Conservation (phyloP, 352 stramenopile species). For the Phytopythium ostracodes region DNA sequence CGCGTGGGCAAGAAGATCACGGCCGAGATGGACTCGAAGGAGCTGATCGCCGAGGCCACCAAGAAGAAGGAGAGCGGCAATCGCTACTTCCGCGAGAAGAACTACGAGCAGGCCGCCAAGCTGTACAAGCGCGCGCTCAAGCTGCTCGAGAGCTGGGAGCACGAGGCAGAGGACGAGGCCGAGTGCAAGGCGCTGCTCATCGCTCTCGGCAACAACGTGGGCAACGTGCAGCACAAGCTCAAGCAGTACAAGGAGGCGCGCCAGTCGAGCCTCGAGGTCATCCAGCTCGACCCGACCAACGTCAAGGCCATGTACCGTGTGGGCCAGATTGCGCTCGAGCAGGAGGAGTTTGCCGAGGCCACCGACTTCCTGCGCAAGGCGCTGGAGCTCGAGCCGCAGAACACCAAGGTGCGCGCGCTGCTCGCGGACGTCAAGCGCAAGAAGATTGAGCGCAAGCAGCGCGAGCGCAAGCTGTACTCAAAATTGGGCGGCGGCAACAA, state of each 20-base stretch:
- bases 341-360: slow-evolving; percentile 70
- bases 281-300: slow-evolving; percentile 68
- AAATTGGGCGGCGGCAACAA: slow-evolving; percentile 44
- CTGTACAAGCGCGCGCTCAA: slow-evolving; percentile 83
- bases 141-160: slow-evolving; percentile 73
- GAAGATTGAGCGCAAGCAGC: slow-evolving; percentile 51
- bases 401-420: slow-evolving; percentile 59
- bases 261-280: slow-evolving; percentile 74
- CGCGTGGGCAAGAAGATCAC: slow-evolving; percentile 64
- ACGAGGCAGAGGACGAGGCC: slow-evolving; percentile 37
- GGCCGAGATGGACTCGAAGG: slow-evolving; percentile 64
- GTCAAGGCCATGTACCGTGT: slow-evolving; percentile 81
- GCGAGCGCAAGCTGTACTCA: slow-evolving; percentile 61
- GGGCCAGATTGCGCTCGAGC: slow-evolving; percentile 60
- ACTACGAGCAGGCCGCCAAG: slow-evolving; percentile 79
- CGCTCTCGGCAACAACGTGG: slow-evolving; percentile 79
- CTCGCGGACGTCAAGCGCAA: slow-evolving; percentile 65
- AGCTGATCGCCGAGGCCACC: slow-evolving; percentile 68
- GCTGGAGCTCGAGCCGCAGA: slow-evolving; percentile 62
- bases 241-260: slow-evolving; percentile 71
- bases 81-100: slow-evolving; percentile 75
- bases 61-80: slow-evolving; percentile 87
- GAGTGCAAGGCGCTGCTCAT: slow-evolving; percentile 75
- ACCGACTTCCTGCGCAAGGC: slow-evolving; percentile 54
- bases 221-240: slow-evolving; percentile 76